A percentile compares a stretch with the other conserved stretches of the same genome.
These are phyloP conservation scores for Phyllachora maydis DNA, from an alignment of 2,329 filamentous ascomycete genomes.

Conservation along the genomic window DNA sequence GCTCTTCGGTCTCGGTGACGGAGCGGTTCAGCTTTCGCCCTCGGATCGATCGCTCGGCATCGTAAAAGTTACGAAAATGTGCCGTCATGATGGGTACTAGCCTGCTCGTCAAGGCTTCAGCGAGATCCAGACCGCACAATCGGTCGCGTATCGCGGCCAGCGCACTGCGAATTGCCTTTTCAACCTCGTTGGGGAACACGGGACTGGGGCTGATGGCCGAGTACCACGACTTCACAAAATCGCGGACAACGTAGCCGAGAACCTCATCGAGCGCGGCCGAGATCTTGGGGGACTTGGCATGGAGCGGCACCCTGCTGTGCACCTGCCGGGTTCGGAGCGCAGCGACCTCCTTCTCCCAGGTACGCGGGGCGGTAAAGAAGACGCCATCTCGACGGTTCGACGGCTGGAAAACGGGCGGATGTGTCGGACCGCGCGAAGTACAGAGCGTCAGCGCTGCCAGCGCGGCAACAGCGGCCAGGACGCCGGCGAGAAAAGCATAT, in stretches of 20 bases:
- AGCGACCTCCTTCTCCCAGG: slow-evolving; percentile 52
- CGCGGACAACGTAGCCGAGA: slow-evolving; percentile 54
- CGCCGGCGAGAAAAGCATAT: slow-evolving; percentile 62
- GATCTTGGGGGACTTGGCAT: slow-evolving; percentile 54
- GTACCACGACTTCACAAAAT: slow-evolving; percentile 86
- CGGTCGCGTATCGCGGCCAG: slow-evolving; percentile 51
- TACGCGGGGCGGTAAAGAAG: slow-evolving; percentile 37
- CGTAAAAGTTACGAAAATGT: slow-evolving; percentile 78
- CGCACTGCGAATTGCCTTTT: slow-evolving; percentile 55
- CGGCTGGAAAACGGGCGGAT: slow-evolving; percentile 17
- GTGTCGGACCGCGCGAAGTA: slow-evolving; percentile 31
- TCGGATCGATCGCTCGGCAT: slow-evolving; percentile 70
- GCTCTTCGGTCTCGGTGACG: slow-evolving; percentile 88
- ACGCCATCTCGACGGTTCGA: slow-evolving; percentile 20
- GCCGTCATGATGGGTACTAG: slow-evolving; percentile 74
- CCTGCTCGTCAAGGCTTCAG: slow-evolving; percentile 61
- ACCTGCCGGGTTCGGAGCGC: slow-evolving; percentile 42
- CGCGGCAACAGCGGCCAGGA: slow-evolving; percentile 33
- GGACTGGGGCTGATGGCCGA: slow-evolving; percentile 62
- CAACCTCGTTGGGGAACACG: slow-evolving; percentile 70
- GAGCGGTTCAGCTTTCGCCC: slow-evolving; percentile 75
- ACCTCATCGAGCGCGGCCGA: slow-evolving; percentile 65
- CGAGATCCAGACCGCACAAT: slow-evolving; percentile 57
- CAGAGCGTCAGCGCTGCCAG: slow-evolving; percentile 33
- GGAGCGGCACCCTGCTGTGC: slow-evolving; percentile 51